phyloP scores from a whole-genome alignment of 2,329 filamentous ascomycete genomes.

The Biscogniauxia sp. region DNA sequence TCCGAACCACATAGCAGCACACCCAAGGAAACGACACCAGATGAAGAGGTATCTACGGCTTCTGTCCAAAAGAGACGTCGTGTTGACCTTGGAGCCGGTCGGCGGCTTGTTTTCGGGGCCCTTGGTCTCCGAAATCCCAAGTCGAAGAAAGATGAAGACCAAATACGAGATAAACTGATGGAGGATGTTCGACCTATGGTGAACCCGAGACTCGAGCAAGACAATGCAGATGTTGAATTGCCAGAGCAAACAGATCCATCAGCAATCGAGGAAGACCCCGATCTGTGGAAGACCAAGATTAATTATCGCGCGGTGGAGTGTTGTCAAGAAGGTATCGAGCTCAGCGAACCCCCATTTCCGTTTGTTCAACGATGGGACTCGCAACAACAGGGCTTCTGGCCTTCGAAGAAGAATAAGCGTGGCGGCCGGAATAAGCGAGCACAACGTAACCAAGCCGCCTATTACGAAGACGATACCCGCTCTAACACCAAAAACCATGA shows the following conservation, averaged over 20 bases:
- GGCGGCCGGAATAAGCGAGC: conserved; percentile 50
- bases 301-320: conserved; percentile 81
- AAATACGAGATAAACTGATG: conserved; percentile 58
- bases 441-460: conserved; percentile 40
- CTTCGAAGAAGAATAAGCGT: conserved; percentile 39
- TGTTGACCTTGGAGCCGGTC: conserved; percentile 56
- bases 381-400: conserved; percentile 56
- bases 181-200: conserved; percentile 46
- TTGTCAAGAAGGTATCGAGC: conserved; percentile 62
- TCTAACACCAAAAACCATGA: conserved; percentile 46
- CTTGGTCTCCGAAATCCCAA: conserved; percentile 69
- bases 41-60: conserved; percentile 13
- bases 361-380: conserved; percentile 88
- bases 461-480: conserved; percentile 36
- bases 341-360: conserved; percentile 81
- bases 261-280: conserved; percentile 45
- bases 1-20: conserved; percentile 2
- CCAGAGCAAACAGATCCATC: conserved; percentile 9
- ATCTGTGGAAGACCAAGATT: conserved; percentile 74
- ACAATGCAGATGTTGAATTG: conserved; percentile 20
- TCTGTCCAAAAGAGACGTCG: conserved; percentile 33
- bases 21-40: conserved; percentile 3
- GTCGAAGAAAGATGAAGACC: conserved; percentile 65
- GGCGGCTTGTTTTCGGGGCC: conserved; percentile 69
- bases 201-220: conserved; percentile 34